Percentiles rank a stretch among this genome's conserved stretches.
phyloP scores from a whole-genome alignment of 2,329 filamentous ascomycete genomes.

The Dryadomyces quercivorus region DNA sequence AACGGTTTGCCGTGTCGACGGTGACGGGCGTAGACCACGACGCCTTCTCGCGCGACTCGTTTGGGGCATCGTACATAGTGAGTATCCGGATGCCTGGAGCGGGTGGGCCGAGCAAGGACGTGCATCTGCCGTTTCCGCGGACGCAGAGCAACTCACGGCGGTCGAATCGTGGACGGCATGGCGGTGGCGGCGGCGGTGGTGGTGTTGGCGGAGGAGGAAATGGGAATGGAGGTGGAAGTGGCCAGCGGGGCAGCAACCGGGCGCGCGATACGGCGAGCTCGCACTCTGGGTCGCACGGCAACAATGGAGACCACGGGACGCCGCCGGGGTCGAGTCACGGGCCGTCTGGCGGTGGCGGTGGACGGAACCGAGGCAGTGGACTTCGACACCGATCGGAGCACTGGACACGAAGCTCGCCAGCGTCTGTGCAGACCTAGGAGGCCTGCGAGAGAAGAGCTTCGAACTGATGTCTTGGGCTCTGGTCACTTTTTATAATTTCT shows the following conservation, averaged over 20 bases:
- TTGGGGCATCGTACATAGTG: slow-evolving; percentile 25
- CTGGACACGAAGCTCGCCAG: slow-evolving; percentile 7
- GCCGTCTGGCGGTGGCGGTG: slow-evolving; percentile 1
- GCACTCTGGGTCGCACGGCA: slow-evolving; percentile 8
- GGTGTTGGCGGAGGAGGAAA: neutral
- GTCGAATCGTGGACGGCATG: neutral
- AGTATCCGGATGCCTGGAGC: slow-evolving; percentile 35
- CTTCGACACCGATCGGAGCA: slow-evolving; percentile 9
- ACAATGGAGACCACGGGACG: neutral
- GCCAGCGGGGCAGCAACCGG: slow-evolving; percentile 3
- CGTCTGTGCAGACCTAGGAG: slow-evolving; percentile 5
- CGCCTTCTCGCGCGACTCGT: slow-evolving; percentile 24
- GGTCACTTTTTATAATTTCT: too few relatives aligned
- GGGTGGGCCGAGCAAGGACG: slow-evolving; percentile 21
- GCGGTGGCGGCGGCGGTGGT: neutral
- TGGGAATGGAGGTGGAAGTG: neutral
- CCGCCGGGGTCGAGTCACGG: neutral
- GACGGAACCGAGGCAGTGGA: slow-evolving; percentile 6
- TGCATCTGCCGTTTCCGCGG: slow-evolving; percentile 19
- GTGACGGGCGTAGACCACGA: slow-evolving; percentile 23
- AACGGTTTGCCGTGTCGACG: slow-evolving; percentile 33
- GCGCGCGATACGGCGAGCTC: slow-evolving; percentile 6
- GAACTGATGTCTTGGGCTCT: too few relatives aligned
- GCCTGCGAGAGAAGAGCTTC: too few relatives aligned
- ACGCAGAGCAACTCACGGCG: slow-evolving; percentile 12